Evolutionary conservation across 163 green algal species (phyloP), one percentile per base, ranked within the genome.

Genomic region (Dunaliella salina): DNA sequence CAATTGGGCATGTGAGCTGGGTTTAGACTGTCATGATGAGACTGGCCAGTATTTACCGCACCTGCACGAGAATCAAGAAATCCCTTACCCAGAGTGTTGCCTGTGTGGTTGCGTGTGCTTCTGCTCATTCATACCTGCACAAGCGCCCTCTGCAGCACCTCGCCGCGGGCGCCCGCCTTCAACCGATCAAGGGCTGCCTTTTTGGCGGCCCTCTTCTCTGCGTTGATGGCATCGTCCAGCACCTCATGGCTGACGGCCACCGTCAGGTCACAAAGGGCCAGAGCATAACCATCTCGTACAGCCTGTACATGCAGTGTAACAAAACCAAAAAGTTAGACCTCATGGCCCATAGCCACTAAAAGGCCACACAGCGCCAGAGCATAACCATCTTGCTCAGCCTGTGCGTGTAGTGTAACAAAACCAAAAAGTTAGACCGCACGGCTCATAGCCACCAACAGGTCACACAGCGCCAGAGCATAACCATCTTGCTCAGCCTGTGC

Each of bases 211-310:
- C 86, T 86, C 20, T 91, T 89, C 32, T 91, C 87, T 30, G 85
- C 87, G 8, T 87, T 84, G 29, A 92, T 50, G 26, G 86, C 89
- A 35, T 90, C 88, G 0, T 24, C 34, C 24, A 93, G 85, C 15
- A 88, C 80, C 24, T 86, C 84, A 50, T 92, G 29, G 24, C 80
- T 86, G 0, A 85, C 80, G 11, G 87, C 87, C 1, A 85, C 86
- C 59, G 90, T 87, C 67, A 93, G 87, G 29, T 91, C 90, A 22
- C 88, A 89, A 33, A 93, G 86, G 5, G 88, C 88, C 1, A 85
- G 29, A 17, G 84, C 90, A 32, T 84, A 89, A 0, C 86, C 86
- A 57, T 92, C 88, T 0, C 88, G 88, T 1, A 90, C 86, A 4
- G 81, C 82, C 87, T 90, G 85, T 50, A 8, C 40, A 50, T 69